These are phyloP conservation scores for Alternaria solani DNA, from an alignment of 2,329 filamentous ascomycete species.

Conservation along the genomic window DNA sequence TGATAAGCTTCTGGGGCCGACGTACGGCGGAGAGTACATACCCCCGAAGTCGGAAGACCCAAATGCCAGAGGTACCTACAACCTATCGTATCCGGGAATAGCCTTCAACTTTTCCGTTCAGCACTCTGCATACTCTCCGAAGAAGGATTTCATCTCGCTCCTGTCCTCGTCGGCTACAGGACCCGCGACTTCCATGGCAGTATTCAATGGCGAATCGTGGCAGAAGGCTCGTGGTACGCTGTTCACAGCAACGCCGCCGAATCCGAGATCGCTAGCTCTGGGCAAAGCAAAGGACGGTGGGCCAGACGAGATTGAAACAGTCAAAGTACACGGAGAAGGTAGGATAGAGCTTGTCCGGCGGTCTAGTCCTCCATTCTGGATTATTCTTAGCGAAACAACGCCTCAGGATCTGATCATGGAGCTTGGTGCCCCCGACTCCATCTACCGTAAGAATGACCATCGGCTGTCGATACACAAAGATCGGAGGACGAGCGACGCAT, in stretches of 20 bases:
- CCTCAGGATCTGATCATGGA: slow-evolving; percentile 91
- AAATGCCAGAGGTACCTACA: slow-evolving; percentile 74
- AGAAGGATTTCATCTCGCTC: slow-evolving; percentile 83
- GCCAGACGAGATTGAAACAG: slow-evolving; percentile 87
- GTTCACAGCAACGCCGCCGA: slow-evolving; percentile 77
- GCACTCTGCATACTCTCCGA: slow-evolving; percentile 75
- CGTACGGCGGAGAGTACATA: slow-evolving; percentile 92
- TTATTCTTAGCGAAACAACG: slow-evolving; percentile 84
- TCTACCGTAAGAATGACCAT: slow-evolving; percentile 90
- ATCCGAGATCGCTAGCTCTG: slow-evolving; percentile 72
- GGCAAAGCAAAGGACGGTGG: slow-evolving; percentile 78
- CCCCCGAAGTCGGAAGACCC: slow-evolving; percentile 65
- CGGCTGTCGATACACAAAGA: slow-evolving; percentile 80
- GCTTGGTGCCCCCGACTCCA: slow-evolving; percentile 90
- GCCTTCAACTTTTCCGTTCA: slow-evolving; percentile 89
- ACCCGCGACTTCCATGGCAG: slow-evolving; percentile 83
- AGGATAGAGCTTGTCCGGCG: slow-evolving; percentile 79
- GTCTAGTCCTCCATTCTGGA: slow-evolving; percentile 71
- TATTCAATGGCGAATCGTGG: slow-evolving; percentile 93
- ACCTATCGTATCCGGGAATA: slow-evolving; percentile 92
- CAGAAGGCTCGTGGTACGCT: slow-evolving; percentile 78
- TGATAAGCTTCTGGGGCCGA: slow-evolving; percentile 89
- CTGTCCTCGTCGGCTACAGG: slow-evolving; percentile 80
- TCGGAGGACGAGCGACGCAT: slow-evolving; percentile 47
- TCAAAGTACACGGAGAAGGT: slow-evolving; percentile 80